Conservation (phyloP, 106 monocot genomes). For the Apostasia ramifera region DNA sequence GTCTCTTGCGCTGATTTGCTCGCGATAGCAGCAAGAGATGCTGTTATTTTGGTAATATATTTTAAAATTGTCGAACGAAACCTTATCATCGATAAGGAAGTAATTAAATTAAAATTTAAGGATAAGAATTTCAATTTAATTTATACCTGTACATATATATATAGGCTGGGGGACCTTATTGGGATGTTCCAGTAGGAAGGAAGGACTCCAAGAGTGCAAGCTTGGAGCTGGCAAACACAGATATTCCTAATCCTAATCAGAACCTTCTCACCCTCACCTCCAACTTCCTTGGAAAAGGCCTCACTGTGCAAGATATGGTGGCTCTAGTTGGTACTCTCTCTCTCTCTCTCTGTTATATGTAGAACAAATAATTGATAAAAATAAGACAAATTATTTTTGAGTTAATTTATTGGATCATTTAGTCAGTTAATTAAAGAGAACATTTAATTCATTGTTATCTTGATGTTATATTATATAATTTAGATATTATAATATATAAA, state of each 20-base stretch:
- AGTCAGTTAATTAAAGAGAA: too few relatives aligned
- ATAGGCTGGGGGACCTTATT: constrained; percentile 87
- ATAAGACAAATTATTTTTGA: too few relatives aligned
- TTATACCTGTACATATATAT: too few relatives aligned
- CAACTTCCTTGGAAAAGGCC: constrained; percentile 69
- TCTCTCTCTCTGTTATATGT: background rate
- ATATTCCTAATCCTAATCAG: constrained; percentile 51
- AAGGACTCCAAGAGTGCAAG: constrained; percentile 64
- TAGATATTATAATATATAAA: too few relatives aligned
- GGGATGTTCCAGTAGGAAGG: constrained; percentile 79
- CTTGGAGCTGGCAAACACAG: constrained; percentile 50
- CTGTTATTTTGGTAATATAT: constrained; percentile 48
- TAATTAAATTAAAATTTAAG: background rate
- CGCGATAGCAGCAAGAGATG: constrained; percentile 76
- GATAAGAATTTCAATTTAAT: background rate
- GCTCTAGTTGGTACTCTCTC: constrained; percentile 52
- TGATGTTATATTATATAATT: too few relatives aligned
- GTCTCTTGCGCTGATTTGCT: constrained; percentile 90
- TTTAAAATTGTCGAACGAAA: background rate
- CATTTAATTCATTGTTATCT: too few relatives aligned
- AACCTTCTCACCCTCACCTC: constrained; percentile 49
- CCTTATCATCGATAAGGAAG: background rate
- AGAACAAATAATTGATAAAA: too few relatives aligned
- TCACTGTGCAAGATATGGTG: constrained; percentile 64
- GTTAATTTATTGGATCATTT: too few relatives aligned